Evolutionary conservation across 108 stramenopile species (phyloP).

Genomic region (Thalassiosira profunda): DNA sequence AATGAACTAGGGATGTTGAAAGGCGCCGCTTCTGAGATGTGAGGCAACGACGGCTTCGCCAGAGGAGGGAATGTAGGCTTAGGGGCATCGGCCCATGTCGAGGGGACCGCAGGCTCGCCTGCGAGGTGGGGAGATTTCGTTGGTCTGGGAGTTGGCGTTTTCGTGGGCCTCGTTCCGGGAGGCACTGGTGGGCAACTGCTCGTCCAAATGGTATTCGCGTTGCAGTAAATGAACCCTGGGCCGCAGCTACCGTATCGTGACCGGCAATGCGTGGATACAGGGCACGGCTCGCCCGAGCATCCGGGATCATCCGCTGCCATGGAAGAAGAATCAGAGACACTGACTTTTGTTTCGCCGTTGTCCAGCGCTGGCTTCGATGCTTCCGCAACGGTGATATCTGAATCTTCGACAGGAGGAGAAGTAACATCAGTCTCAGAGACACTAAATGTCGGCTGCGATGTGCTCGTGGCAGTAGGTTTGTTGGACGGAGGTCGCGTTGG

Average conservation of each 20-base stretch:
- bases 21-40: conserved; percentile 6
- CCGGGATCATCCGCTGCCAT: not conserved
- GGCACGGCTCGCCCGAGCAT: conserved; percentile 30
- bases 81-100: not conserved
- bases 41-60: conserved; percentile 24
- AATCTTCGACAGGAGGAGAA: too few relatives aligned
- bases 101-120: not conserved
- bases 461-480: not conserved
- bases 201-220: conserved; percentile 38
- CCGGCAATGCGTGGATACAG: conserved; percentile 13
- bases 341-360: not conserved
- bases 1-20: too few relatives aligned
- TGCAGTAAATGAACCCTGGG: conserved; percentile 32
- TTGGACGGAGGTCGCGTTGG: not conserved
- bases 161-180: conserved; percentile 11
- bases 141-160: conserved; percentile 3
- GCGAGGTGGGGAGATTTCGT: not conserved
- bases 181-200: conserved; percentile 10
- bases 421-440: too few relatives aligned
- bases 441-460: conserved; percentile 1
- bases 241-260: conserved; percentile 44
- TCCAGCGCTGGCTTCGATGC: not conserved
- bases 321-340: not conserved
- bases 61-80: conserved; percentile 15
- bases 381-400: not conserved